phyloP scores from a whole-genome alignment of 73 alveolate genomes.

The Durusdinium trenchii region DNA sequence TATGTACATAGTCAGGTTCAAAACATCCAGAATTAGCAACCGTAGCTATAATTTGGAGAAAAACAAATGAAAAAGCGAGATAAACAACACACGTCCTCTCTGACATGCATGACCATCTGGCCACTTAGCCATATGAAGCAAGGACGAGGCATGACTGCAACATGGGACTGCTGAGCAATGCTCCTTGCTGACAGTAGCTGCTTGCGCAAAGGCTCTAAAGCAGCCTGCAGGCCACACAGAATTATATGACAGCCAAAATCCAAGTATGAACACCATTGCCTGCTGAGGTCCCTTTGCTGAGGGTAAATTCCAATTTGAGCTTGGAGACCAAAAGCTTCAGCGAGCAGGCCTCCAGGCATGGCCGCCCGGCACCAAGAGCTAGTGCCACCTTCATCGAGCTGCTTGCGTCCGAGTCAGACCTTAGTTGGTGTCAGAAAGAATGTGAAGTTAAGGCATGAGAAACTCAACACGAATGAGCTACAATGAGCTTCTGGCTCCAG shows the following conservation, averaged over 20 bases:
- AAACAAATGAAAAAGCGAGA: no score
- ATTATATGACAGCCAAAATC: neutral
- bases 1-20: no score
- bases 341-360: constrained; percentile 51
- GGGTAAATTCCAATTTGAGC: neutral
- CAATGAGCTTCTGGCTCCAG: constrained; percentile 46
- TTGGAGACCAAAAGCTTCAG: neutral
- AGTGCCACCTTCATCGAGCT: constrained; percentile 51
- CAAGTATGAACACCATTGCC: no score
- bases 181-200: constrained; percentile 70
- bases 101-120: no score
- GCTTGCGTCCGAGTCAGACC: constrained; percentile 13
- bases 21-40: no score
- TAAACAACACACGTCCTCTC: no score
- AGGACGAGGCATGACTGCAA: no score
- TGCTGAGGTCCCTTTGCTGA: no score
- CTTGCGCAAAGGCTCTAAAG: constrained; percentile 66
- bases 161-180: neutral
- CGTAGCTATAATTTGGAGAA: no score
- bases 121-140: no score
- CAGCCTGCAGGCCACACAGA: constrained; percentile 12
- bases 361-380: constrained; percentile 78
- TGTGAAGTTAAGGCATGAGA: neutral
- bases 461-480: neutral
- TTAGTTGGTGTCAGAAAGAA: neutral